Conservation (phyloP, 768 basidiomycete genomes). For the Omphalotus guepiniiformis region DNA sequence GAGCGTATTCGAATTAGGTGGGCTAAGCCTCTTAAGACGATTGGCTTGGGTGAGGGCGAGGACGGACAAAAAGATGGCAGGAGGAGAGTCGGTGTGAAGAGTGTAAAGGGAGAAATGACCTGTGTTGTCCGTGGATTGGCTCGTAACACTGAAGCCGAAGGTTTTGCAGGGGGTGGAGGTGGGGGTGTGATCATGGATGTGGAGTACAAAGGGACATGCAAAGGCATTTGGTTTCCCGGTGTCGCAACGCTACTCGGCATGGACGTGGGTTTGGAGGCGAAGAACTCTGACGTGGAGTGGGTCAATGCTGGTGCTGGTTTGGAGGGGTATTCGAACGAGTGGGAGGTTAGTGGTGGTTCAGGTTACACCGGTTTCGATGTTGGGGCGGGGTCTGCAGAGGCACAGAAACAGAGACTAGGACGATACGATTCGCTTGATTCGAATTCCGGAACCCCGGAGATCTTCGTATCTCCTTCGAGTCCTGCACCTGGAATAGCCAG, state of each 20-base stretch:
- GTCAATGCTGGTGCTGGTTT: too few relatives aligned
- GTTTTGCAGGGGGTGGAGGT: too few relatives aligned
- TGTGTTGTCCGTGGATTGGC: slow-evolving; percentile 53
- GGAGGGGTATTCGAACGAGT: slow-evolving; percentile 43
- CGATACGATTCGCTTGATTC: slow-evolving; percentile 51
- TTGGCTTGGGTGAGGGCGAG: slow-evolving; percentile 37
- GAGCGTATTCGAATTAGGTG: slow-evolving; percentile 75
- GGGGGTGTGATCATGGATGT: slow-evolving; percentile 62
- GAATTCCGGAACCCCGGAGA: slow-evolving; percentile 21
- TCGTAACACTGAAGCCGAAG: slow-evolving; percentile 29
- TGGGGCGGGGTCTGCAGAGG: slow-evolving; percentile 33
- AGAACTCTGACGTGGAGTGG: slow-evolving; percentile 70
- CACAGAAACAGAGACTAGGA: slow-evolving; percentile 22
- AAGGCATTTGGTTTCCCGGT: slow-evolving; percentile 77
- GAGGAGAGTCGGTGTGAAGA: slow-evolving; percentile 64
- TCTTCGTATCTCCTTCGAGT: slow-evolving; percentile 14
- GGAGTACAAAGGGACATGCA: slow-evolving; percentile 70
- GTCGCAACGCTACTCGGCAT: slow-evolving; percentile 78
- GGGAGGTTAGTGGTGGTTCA: slow-evolving; percentile 58
- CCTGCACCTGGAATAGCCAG: neutral
- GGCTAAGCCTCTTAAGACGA: slow-evolving; percentile 58
- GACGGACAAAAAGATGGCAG: slow-evolving; percentile 42
- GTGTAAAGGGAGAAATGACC: slow-evolving; percentile 63
- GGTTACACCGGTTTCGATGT: slow-evolving; percentile 74
- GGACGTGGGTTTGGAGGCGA: slow-evolving; percentile 67